Evolutionary conservation across 2,329 filamentous ascomycete species (phyloP).

Genomic region (Diaporthe ilicicola): DNA sequence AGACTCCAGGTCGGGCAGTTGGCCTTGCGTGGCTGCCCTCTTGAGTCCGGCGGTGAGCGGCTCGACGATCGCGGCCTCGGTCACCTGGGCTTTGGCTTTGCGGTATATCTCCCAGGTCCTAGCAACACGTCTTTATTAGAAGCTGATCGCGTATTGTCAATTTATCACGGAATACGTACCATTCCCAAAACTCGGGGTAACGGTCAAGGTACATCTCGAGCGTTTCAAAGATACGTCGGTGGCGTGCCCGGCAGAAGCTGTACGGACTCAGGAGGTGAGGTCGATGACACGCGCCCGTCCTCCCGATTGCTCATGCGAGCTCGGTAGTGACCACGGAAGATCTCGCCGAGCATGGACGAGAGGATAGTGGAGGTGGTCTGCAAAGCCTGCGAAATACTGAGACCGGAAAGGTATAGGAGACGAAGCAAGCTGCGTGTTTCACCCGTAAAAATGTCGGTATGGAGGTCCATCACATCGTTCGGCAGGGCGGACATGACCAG

Average conservation of each 20-base stretch:
- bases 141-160: background rate
- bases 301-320: background rate
- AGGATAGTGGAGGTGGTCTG: background rate
- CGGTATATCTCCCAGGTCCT: conserved; percentile 14
- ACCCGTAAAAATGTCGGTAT: conserved; percentile 12
- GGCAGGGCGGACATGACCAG: background rate
- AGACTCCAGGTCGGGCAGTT: background rate
- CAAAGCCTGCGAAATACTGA: background rate
- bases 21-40: background rate
- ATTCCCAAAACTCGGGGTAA: conserved; percentile 15
- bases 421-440: conserved; percentile 9
- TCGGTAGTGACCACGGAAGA: conserved; percentile 16
- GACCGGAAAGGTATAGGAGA: background rate
- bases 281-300: background rate
- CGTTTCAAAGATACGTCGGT: conserved; percentile 10
- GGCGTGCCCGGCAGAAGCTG: conserved; percentile 24
- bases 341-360: conserved; percentile 17
- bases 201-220: conserved; percentile 1
- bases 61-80: background rate
- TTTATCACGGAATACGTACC: background rate
- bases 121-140: background rate
- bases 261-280: conserved; percentile 12
- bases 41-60: conserved; percentile 9
- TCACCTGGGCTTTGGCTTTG: conserved; percentile 1
- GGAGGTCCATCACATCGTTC: conserved; percentile 24